These are phyloP conservation scores for Fusarium beomiforme DNA, from an alignment of 2,329 filamentous ascomycete species.

Conservation along the genomic window DNA sequence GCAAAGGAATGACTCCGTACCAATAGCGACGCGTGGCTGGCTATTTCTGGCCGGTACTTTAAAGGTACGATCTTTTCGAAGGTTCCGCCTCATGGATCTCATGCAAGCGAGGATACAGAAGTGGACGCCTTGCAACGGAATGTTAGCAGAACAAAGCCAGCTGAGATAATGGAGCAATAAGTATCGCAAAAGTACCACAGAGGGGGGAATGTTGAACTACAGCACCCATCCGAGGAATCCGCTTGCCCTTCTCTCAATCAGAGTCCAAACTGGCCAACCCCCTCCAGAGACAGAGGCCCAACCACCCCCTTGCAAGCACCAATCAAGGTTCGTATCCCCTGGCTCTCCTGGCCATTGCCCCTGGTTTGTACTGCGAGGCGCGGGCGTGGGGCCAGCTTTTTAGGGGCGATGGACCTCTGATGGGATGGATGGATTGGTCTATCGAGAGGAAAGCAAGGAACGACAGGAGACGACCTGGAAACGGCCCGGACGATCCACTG, in stretches of 20 bases:
- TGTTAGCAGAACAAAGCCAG: conserved; percentile 8
- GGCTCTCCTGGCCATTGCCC: conserved; percentile 19
- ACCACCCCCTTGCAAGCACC: not conserved
- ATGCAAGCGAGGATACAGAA: not conserved
- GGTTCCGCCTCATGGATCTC: conserved; percentile 8
- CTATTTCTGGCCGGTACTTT: conserved; percentile 11
- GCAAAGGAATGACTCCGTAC: conserved; percentile 29
- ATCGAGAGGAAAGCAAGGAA: conserved; percentile 32
- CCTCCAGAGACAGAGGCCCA: conserved; percentile 23
- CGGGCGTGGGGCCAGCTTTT: conserved; percentile 26
- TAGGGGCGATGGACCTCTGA: conserved; percentile 23
- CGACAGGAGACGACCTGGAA: conserved; percentile 30
- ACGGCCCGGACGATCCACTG: conserved; percentile 32
- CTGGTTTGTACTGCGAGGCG: conserved; percentile 31
- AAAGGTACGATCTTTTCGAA: conserved; percentile 9
- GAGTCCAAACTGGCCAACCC: conserved; percentile 29
- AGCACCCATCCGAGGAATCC: conserved; percentile 29
- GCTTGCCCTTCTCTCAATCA: conserved; percentile 19
- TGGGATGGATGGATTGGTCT: conserved; percentile 23
- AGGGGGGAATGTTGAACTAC: not conserved
- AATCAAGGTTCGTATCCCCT: conserved; percentile 26
- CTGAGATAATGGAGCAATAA: conserved; percentile 10
- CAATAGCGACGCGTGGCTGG: conserved; percentile 38
- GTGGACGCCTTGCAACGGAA: not conserved
- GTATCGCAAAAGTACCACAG: conserved; percentile 20